Conservation (phyloP, 2,329 filamentous ascomycete species). For the Aspergillus pseudoterreus region DNA sequence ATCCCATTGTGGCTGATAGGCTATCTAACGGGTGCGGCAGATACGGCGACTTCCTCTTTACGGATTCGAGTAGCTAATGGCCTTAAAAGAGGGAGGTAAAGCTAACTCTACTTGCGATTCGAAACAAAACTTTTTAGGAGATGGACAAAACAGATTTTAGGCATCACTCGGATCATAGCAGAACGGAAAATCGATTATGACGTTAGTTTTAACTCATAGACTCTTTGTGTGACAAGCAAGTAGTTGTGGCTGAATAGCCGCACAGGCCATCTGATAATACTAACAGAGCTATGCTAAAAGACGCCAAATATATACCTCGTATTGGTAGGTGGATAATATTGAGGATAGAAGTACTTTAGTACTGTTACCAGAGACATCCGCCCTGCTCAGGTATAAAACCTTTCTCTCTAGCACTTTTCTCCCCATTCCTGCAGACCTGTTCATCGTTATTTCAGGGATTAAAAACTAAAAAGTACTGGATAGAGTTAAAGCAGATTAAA, state of each 20-base stretch:
- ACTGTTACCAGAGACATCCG: not conserved
- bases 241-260: not conserved
- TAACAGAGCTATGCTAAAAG: not conserved
- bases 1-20: no score
- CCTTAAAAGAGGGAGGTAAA: no score
- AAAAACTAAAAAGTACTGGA: not conserved
- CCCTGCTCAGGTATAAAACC: not conserved
- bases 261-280: not conserved
- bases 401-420: not conserved
- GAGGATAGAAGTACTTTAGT: not conserved
- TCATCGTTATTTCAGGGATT: not conserved
- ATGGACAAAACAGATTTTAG: not conserved
- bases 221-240: not conserved
- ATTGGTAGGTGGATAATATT: not conserved
- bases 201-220: not conserved
- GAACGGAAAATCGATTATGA: not conserved
- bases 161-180: not conserved
- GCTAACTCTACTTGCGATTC: not conserved
- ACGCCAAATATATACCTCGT: not conserved
- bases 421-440: not conserved
- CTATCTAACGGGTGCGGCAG: no score
- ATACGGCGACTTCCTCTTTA: no score
- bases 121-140: not conserved
- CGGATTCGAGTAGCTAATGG: no score
- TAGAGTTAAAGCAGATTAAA: not conserved